Evolutionary conservation across 768 basidiomycete genomes (phyloP), one percentile per base, ranked within the genome.

Genomic region (Lactarius trivialis): DNA sequence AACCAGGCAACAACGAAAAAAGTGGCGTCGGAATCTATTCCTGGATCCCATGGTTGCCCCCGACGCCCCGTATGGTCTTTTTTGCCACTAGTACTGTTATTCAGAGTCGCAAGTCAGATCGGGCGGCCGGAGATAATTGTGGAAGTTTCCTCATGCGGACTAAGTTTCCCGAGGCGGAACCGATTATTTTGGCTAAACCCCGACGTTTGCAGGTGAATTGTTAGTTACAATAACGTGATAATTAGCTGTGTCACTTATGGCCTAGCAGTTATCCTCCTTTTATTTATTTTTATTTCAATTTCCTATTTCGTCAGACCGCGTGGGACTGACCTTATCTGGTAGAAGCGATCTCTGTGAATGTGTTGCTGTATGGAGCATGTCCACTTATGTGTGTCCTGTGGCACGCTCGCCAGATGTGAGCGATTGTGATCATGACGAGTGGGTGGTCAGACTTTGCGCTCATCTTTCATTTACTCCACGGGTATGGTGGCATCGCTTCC

Each of bases 171-270:
- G 12, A 37, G 9, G 50, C 52, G 61, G 51, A 54, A 37, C 61
- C 57, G 61, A 58, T 28, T 52, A 41, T 41, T 59, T 51, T 51
- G 51, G 58, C 52, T 54, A 48, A 55, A 48, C 28, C 60, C 50
- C 39, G 17, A 6, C 21, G 0, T 26, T 45, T 51, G 24, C n/a
- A 48, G 45, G 24, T 15, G 24, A 9, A 8, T 14, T 24, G 24
- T 52, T 43, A 52, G 34, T 45, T 54, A 6, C 6, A 2, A 30
- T n/a, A 52, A 58, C 56, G 61, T 43, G 34, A 30, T 63, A 58
- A 63, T 58, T 30, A 36, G 19, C 19, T 37, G 32, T 14, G 34
- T 55, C 7, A 49, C 33, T 34, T 24, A 43, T 21, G 45, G 57
- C 34, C 11, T 37, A 55, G 33, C 48, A 33, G 24, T 32, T 28